Percentiles rank a stretch among this genome's conserved stretches.
Evolutionary conservation across 2,329 filamentous ascomycete species (phyloP).

Genomic region (Neonectria punicea): DNA sequence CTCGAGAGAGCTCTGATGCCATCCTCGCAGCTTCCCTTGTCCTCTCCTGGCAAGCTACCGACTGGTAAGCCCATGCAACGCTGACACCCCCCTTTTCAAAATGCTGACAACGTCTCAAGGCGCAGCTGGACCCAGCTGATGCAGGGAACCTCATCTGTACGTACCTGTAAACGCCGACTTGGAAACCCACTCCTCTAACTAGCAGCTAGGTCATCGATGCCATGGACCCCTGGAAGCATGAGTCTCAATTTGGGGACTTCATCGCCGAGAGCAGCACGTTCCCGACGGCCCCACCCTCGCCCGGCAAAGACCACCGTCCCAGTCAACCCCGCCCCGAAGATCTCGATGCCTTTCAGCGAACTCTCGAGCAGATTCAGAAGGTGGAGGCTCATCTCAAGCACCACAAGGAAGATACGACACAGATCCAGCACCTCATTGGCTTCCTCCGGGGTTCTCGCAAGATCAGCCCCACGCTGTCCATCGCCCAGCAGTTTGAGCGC

Average conservation of each 20-base stretch:
- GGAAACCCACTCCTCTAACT: conserved; percentile 33
- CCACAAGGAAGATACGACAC: conserved; percentile 74
- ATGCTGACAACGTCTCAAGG: conserved; percentile 63
- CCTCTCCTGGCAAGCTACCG: conserved; percentile 94
- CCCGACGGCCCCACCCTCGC: conserved; percentile 72
- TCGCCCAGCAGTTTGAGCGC: conserved; percentile 89
- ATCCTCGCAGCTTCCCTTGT: conserved; percentile 91
- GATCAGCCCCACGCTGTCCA: conserved; percentile 74
- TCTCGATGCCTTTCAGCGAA: conserved; percentile 73
- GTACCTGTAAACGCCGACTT: conserved; percentile 46
- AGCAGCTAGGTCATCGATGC: conserved; percentile 78
- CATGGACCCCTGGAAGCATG: conserved; percentile 92
- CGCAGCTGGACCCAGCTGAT: conserved; percentile 93
- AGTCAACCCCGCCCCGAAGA: conserved; percentile 76
- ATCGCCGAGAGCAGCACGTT: conserved; percentile 83
- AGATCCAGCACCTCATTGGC: conserved; percentile 74
- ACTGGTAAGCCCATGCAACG: conserved; percentile 75
- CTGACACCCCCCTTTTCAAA: conserved; percentile 9
- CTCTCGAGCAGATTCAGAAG: conserved; percentile 73
- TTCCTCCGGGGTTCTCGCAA: conserved; percentile 79
- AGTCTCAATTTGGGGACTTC: conserved; percentile 86
- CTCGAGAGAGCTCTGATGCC: conserved; percentile 86
- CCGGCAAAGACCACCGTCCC: conserved; percentile 69
- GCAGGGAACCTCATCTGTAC: conserved; percentile 88
- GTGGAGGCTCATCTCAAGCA: conserved; percentile 76